Evolutionary conservation across 805 yeast genomes (phyloP), one percentile per base, ranked within the genome.

Genomic region (Wickerhamiella shivajii): DNA sequence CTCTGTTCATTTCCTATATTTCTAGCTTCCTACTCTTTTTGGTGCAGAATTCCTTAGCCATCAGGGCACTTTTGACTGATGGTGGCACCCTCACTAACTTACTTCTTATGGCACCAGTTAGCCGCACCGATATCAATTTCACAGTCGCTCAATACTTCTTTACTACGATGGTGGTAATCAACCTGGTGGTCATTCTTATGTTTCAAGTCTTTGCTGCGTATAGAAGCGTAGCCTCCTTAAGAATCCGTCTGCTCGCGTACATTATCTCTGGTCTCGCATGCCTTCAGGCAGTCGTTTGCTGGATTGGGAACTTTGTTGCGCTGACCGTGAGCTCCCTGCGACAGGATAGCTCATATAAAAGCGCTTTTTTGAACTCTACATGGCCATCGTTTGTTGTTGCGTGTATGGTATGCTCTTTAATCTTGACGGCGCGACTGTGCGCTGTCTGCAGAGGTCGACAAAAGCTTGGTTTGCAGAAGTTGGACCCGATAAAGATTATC

Each of bases 401-500:
- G 0, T 66, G 84, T 18, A 65, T 70, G 40, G 50, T 76, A 20
- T 71, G 72, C 60, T 69, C 81, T 21, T 40, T 69, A 1, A 56
- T 80, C 20, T 60, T 87, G 23, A 52, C 73, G 5, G 45, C 59
- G n/a, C 90, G 87, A 52, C 62, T 90, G 32, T 50, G 63, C 17
- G 35, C 67, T 29, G 93, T 94, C 0, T 67, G 81, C 17, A 64
- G 72, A 37, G 66, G 81, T 4, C 68, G 98, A 53, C 64, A 83
- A 34, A 68, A 59, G 40, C 52, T 85, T 31, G 98, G 98, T 0
- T 59, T 83, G 39, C 71, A 66, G 48, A 93, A 81, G 50, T 81
- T 85, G 48, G 85, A 77, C 41, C 72, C 79, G 17, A 70, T 79
- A 51, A 94, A 83, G 51, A 71, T 84, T 22, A 56, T 90, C 28